phyloP scores from a whole-genome alignment of 1,284 basidiomycete species.

The Fomitopsis betulina region DNA sequence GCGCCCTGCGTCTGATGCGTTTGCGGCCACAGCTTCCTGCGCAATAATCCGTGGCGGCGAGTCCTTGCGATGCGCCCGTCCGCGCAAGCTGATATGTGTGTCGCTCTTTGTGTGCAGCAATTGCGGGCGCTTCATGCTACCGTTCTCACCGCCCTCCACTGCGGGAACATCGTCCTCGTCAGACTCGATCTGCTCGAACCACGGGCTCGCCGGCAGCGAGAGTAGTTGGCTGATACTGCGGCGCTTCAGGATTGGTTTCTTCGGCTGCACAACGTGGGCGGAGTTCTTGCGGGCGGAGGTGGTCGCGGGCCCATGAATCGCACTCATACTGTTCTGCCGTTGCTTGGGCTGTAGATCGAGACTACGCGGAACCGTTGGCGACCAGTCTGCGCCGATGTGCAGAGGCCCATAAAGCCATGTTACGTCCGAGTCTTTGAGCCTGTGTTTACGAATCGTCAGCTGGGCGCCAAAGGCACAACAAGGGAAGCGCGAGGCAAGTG shows the following conservation, averaged over 20 bases:
- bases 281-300: conserved; percentile 8
- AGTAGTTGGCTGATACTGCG: conserved; percentile 91
- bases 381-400: conserved; percentile 84
- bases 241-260: conserved; percentile 96
- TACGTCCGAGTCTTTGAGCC: conserved; percentile 99
- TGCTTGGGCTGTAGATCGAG: conserved; percentile 12
- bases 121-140: conserved; percentile 42
- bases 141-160: conserved; percentile 27
- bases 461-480: conserved; percentile 3
- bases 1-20: background rate
- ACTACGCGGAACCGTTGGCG: conserved; percentile 34
- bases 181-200: conserved; percentile 43
- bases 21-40: conserved; percentile 10
- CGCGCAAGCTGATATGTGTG: conserved; percentile 64
- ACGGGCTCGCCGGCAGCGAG: conserved; percentile 50
- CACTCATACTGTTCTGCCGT: conserved; percentile 23
- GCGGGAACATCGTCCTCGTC: conserved; percentile 30
- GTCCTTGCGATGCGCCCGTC: conserved; percentile 53
- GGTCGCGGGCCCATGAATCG: conserved; percentile 28
- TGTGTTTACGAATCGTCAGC: conserved; percentile 31
- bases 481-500: conserved; percentile 5
- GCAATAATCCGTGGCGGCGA: conserved; percentile 60
- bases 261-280: conserved; percentile 28
- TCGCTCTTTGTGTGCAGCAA: conserved; percentile 82
- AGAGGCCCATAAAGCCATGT: conserved; percentile 99